Evolutionary conservation across 768 basidiomycete species (phyloP), one percentile per base, ranked within the genome.

Genomic region (Russula ochroleuca): DNA sequence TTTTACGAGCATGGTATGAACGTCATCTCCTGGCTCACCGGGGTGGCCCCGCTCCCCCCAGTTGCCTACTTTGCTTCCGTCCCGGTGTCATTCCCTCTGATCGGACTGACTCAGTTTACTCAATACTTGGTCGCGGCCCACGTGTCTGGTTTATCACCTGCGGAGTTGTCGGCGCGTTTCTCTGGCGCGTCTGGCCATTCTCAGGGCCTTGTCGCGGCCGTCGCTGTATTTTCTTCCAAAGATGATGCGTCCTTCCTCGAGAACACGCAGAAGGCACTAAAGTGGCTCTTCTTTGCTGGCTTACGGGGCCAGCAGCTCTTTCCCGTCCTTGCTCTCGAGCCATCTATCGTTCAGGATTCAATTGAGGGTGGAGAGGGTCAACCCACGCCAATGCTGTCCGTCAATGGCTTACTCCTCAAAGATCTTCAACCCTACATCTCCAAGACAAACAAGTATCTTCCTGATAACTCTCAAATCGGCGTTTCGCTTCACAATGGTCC

Each of bases 171-270:
- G 43, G 76, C 80, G 51, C 82, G 83, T 51, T 81, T 98, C 59
- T 79, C 84, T 11, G 96, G 96, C 38, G 85, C 94, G 2, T 98
- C 97, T 17, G 97, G 97, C 37, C 97, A 99, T 77, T 98, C 95
- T 2, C 96, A 98, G 75, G 97, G 97, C 68, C 85, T 99, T 69
- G 87, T 97, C 53, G 92, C 95, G 14, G 97, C 97, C n/a, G 83
- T 95, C 57, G 87, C 84, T 43, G 85, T 98, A 70, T 82, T 95
- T 8, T 85, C 91, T 5, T 93, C 94, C 5, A 79, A 80, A 19
- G 85, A 86, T 28, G 85, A 86, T 65, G 86, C 87, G 52, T 85
- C 87, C 3, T 91, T 93, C 75, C 78, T 82, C 61, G 76, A 76
- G 62, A 96, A 97, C 75, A 80, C 85, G 10, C 78, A 81, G 72